These are phyloP conservation scores for Straminergon stramineum DNA, from an alignment of 225 moss, liverwort and hornwort species.

Conservation along the genomic window DNA sequence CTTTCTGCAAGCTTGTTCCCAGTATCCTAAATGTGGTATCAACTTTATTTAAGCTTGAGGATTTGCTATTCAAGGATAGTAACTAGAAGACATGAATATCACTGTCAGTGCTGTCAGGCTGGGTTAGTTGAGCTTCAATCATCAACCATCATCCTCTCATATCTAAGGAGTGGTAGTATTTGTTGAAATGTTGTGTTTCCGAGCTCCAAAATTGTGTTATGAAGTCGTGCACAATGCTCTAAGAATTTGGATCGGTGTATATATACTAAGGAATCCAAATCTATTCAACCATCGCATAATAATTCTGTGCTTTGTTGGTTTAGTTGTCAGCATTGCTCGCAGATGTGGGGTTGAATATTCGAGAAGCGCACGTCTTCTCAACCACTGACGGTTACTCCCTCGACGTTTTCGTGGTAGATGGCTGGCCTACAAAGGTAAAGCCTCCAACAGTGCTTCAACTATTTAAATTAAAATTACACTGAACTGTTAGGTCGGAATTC, in stretches of 20 bases:
- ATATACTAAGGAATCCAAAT: too few relatives aligned
- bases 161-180: not conserved
- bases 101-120: too few relatives aligned
- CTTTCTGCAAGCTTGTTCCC: not conserved
- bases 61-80: not conserved
- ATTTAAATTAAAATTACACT: not conserved
- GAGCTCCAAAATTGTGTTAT: not conserved
- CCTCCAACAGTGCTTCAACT: not conserved
- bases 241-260: too few relatives aligned
- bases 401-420: constrained; percentile 91
- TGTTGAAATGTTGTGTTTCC: not conserved
- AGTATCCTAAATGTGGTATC: not conserved
- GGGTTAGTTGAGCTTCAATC: not conserved
- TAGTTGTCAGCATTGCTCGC: constrained; percentile 92
- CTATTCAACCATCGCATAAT: not conserved
- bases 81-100: not conserved
- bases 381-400: constrained; percentile 86
- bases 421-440: constrained; percentile 79
- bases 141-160: not conserved
- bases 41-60: not conserved
- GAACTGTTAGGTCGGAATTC: not conserved
- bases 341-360: constrained; percentile 92
- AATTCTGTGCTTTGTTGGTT: constrained; percentile 2
- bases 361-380: constrained; percentile 92
- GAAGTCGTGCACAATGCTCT: not conserved